A percentile compares a stretch with the other conserved stretches of the same genome.
These are phyloP conservation scores for Galerina marginata DNA, from an alignment of 768 basidiomycete species.

Conservation along the genomic window DNA sequence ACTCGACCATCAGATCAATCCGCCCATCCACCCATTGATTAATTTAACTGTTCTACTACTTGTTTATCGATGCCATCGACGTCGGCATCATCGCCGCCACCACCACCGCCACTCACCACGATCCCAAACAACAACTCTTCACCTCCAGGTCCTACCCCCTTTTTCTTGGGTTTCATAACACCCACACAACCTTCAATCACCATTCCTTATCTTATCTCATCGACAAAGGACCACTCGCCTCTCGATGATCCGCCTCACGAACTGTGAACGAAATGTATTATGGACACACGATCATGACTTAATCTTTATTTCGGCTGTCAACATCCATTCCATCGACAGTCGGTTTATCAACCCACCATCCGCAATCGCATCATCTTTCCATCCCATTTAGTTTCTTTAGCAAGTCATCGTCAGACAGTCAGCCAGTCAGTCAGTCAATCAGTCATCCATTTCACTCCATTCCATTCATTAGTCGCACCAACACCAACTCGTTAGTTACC, in stretches of 20 bases:
- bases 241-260: not conserved
- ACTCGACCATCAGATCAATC: constrained; percentile 10
- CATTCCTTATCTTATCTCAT: not conserved
- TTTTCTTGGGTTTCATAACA: not conserved
- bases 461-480: constrained; percentile 5
- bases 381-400: constrained; percentile 15
- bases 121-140: constrained; percentile 2
- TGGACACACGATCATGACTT: constrained; percentile 5
- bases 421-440: not conserved
- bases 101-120: not conserved
- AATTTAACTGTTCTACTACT: constrained; percentile 22
- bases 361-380: constrained; percentile 16
- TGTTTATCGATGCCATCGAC: constrained; percentile 19
- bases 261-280: not conserved
- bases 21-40: constrained; percentile 3
- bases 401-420: not conserved
- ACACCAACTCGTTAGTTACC: constrained; percentile 22
- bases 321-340: not conserved
- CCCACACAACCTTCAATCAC: not conserved
- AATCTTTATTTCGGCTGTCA: not conserved
- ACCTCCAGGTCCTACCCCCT: not conserved
- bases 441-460: constrained; percentile 4
- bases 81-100: not conserved
- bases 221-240: not conserved
- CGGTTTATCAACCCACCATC: not conserved